Evolutionary conservation across 768 basidiomycete genomes (phyloP).

Genomic region (Suillus paluster): DNA sequence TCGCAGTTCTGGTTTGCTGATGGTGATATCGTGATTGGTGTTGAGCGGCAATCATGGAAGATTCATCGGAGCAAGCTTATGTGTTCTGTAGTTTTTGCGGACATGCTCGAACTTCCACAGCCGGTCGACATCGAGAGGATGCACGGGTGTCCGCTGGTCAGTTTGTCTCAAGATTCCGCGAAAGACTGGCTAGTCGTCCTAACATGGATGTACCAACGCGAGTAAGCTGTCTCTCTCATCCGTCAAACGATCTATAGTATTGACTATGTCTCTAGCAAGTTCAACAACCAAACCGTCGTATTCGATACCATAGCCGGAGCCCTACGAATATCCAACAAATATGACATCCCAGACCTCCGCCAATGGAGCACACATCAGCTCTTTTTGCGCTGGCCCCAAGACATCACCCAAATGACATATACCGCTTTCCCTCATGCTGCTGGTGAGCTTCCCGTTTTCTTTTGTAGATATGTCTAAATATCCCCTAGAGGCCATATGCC

Average conservation of each 20-base stretch:
- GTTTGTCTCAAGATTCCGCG: conserved; percentile 27
- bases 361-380: conserved; percentile 29
- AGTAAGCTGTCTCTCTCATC: conserved; percentile 25
- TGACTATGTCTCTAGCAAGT: conserved; percentile 21
- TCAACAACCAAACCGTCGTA: conserved; percentile 21
- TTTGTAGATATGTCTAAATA: not conserved
- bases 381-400: conserved; percentile 34
- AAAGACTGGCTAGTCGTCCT: conserved; percentile 36
- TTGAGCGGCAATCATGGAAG: conserved; percentile 28
- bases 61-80: conserved; percentile 27
- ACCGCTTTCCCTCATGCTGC: conserved; percentile 35
- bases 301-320: conserved; percentile 33
- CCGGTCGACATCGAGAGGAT: conserved; percentile 32
- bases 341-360: conserved; percentile 37
- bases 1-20: conserved; percentile 35
- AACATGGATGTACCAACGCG: conserved; percentile 38
- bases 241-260: not conserved
- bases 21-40: conserved; percentile 39
- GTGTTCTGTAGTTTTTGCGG: conserved; percentile 34
- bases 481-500: conserved; percentile 37
- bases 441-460: conserved; percentile 25
- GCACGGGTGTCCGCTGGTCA: conserved; percentile 38
- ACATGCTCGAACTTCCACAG: conserved; percentile 42
- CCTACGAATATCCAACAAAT: conserved; percentile 41
- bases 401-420: conserved; percentile 30